Percentiles rank a stretch among this genome's conserved stretches.
These are phyloP conservation scores for Vitis hybrid DNA, from an alignment of 177 flowering plant genomes.

Conservation along the genomic window DNA sequence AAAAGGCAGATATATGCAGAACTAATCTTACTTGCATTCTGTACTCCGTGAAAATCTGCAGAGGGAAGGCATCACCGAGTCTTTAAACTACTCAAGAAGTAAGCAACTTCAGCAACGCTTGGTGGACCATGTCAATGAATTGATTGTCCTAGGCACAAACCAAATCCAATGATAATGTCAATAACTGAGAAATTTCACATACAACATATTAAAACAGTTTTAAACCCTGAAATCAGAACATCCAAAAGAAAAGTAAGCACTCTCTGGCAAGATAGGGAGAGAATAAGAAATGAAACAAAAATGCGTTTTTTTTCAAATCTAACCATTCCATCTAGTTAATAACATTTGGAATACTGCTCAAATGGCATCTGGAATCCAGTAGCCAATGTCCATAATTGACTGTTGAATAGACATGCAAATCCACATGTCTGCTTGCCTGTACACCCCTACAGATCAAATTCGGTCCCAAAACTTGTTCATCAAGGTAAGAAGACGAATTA, in stretches of 20 bases:
- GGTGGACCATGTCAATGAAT: slow-evolving; percentile 74
- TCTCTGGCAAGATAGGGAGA: background rate
- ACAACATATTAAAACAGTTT: background rate
- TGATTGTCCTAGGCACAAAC: slow-evolving; percentile 56
- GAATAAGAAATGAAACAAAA: no score
- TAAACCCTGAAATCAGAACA: background rate
- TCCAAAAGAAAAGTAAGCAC: background rate
- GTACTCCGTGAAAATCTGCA: slow-evolving; percentile 8
- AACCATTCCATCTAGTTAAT: no score
- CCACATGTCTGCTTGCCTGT: no score
- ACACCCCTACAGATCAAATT: no score
- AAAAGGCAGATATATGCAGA: no score
- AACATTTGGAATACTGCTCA: no score
- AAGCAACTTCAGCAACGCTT: slow-evolving; percentile 58
- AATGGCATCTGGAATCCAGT: no score
- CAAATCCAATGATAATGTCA: slow-evolving; percentile 8
- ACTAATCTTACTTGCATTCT: background rate
- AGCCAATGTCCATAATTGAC: no score
- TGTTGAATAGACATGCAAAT: no score
- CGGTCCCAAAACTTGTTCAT: no score
- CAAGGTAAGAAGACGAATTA: no score
- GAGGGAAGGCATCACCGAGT: background rate
- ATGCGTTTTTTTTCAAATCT: no score
- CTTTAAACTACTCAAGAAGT: slow-evolving; percentile 28
- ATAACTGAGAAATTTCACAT: background rate